Evolutionary conservation across 306 rosid genomes (phyloP).

Genomic region (Dalbergia oliveri): DNA sequence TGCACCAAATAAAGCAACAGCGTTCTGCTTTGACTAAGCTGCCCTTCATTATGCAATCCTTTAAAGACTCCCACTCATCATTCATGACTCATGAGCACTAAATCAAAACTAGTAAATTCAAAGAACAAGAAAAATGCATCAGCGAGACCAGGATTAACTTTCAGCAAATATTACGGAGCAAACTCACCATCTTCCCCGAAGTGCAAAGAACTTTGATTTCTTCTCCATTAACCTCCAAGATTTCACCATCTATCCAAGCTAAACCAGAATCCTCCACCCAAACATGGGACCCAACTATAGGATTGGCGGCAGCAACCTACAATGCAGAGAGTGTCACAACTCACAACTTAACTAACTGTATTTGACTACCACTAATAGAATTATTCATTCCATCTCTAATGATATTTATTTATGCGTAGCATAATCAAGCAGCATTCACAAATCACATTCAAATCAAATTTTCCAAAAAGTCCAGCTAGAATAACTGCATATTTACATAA

Average conservation of each 20-base stretch:
- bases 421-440: background rate
- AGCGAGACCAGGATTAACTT: background rate
- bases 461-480: background rate
- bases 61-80: background rate
- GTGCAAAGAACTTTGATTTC: constrained; percentile 70
- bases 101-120: background rate
- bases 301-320: constrained; percentile 66
- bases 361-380: constrained; percentile 3
- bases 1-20: constrained; percentile 22
- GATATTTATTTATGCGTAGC: constrained; percentile 16
- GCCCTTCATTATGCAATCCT: background rate
- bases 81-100: background rate
- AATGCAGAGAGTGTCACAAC: constrained; percentile 43
- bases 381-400: background rate
- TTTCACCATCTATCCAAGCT: constrained; percentile 88
- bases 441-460: background rate
- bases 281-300: constrained; percentile 67
- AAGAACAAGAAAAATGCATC: constrained; percentile 34
- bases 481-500: background rate
- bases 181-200: constrained; percentile 75
- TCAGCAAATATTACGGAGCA: constrained; percentile 21
- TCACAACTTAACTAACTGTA: constrained; percentile 3
- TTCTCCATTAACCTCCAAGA: constrained; percentile 67
- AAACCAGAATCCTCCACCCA: constrained; percentile 82
- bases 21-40: background rate